A percentile compares a stretch with the other conserved stretches of the same genome.
Evolutionary conservation across 495 filamentous ascomycete genomes (phyloP).

Genomic region (Penicillium turbatum): DNA sequence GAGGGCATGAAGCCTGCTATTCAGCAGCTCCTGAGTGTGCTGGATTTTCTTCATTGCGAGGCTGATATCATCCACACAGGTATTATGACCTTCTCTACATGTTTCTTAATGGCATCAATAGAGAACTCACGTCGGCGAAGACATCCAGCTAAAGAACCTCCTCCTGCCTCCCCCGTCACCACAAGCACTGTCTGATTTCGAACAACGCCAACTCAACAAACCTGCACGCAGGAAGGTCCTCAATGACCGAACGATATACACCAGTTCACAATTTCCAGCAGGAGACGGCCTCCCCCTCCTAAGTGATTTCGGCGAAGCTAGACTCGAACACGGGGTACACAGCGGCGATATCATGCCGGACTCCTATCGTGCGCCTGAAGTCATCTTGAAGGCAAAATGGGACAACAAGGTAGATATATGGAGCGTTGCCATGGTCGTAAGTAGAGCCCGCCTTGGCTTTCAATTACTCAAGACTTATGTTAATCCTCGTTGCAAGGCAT

Average conservation of each 20-base stretch:
- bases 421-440: constrained; percentile 41
- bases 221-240: constrained; percentile 19
- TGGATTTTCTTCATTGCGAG: not conserved
- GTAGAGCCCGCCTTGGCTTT: no score
- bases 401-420: constrained; percentile 39
- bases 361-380: constrained; percentile 38
- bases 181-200: constrained; percentile 10
- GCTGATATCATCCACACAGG: not conserved
- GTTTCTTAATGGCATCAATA: not conserved
- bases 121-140: not conserved
- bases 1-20: constrained; percentile 20
- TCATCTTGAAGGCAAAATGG: constrained; percentile 35
- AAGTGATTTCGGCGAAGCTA: constrained; percentile 28
- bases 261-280: not conserved
- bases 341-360: constrained; percentile 19
- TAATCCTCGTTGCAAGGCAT: no score
- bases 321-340: constrained; percentile 17
- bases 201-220: constrained; percentile 11
- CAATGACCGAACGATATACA: constrained; percentile 22
- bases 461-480: no score
- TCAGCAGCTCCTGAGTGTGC: constrained; percentile 17
- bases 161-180: constrained; percentile 13
- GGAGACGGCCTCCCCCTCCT: constrained; percentile 16
- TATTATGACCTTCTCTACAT: not conserved
- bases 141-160: constrained; percentile 18